Base-by-base conservation (phyloP, 306 rosid species). In the Cicer pinnatifidum region DNA sequence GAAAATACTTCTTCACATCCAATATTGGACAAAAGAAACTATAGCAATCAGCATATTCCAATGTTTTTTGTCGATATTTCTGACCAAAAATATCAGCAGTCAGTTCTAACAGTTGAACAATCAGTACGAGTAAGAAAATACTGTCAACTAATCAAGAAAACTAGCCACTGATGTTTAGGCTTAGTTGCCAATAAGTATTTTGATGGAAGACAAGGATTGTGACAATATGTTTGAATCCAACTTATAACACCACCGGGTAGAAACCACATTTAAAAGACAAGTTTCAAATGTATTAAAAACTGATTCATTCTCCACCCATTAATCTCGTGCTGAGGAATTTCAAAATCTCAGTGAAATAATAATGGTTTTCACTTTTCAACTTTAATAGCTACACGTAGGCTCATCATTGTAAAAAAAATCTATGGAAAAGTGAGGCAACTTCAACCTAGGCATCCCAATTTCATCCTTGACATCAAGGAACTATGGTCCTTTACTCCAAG, bases 401-500 rank as follows among this genome's bases (percentile, higher is more conserved):
- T 80, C 75, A 23, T 40, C 75, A 74, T 10, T 51, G 23, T 23
- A 73, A 65, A 35, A 8, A 56, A 41, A 65, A 8, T 60, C 41
- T 62, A 20, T 2, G 6, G 16, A 70, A 15, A 8, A 59, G 33
- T 47, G 15, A 17, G 67, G 65, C 20, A 67, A 37, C 45, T 45
- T 51, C 7, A 72, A 51, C 51, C 35, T 28, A 66, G 6, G 28
- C 69, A 66, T 8, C 76, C 44, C 48, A 72, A 63, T 19, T 15
- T 52, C 52, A 76, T 62, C 73, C 17, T 50, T 37, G 77, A 33
- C 19, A 63, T 17, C 10, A 44, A 11, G 60, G 59, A 70, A 67
- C 50, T 56, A 58, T 50, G 12, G 44, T 73, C 41, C 64, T 75
- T 59, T 46, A 11, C 71, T 75, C 43, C 67, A 72, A 17, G 19